phyloP scores from a whole-genome alignment of 345 rosid species.

The Eucalyptus regnans region DNA sequence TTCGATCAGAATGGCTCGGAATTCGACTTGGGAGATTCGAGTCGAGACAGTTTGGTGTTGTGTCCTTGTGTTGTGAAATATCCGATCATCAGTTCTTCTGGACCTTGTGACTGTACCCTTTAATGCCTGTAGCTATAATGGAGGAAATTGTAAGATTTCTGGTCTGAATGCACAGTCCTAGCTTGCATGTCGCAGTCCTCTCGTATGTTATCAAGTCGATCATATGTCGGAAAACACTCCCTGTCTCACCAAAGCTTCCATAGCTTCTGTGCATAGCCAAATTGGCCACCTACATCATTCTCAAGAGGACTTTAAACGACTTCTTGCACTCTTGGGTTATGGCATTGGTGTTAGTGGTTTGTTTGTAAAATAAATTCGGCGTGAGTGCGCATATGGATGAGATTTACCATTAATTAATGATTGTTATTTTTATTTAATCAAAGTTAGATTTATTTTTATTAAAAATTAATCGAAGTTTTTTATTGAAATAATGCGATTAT shows the following conservation, averaged over 20 bases:
- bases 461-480: no score
- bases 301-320: not conserved
- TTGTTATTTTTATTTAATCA: no score
- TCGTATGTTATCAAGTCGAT: not conserved
- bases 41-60: not conserved
- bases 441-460: no score
- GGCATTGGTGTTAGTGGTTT: no score
- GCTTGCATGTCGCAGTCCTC: not conserved
- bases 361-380: no score
- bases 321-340: no score
- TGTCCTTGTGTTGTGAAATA: not conserved
- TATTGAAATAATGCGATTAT: no score
- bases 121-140: not conserved
- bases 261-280: not conserved
- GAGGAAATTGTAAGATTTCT: not conserved
- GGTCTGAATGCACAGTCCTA: not conserved
- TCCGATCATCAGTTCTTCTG: not conserved
- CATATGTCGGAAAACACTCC: not conserved
- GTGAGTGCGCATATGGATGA: no score
- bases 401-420: no score
- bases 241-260: rapidly evolving
- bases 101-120: not conserved
- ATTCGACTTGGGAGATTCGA: not conserved
- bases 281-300: not conserved
- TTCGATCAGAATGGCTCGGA: not conserved